Percentiles rank a stretch among this genome's conserved stretches.
Evolutionary conservation across 768 basidiomycete genomes (phyloP).

Genomic region (Plicaturopsis crispa): DNA sequence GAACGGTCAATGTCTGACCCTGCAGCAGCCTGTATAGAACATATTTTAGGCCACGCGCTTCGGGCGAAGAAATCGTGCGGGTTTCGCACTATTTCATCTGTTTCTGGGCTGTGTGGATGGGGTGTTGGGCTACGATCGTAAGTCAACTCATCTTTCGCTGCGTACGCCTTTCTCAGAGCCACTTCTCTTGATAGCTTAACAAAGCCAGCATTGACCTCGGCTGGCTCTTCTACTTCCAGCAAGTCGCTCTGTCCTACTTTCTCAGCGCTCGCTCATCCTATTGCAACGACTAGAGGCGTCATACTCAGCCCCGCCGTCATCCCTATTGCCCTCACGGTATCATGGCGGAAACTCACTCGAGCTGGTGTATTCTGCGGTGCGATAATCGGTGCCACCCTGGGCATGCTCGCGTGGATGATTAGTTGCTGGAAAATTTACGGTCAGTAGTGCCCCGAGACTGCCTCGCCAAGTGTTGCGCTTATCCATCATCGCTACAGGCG

Average conservation of each 20-base stretch:
- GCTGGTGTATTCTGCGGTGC: constrained; percentile 32
- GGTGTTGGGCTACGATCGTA: constrained; percentile 32
- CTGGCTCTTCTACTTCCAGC: constrained; percentile 45
- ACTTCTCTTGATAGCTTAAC: constrained; percentile 24
- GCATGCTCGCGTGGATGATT: constrained; percentile 45
- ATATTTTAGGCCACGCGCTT: constrained; percentile 28
- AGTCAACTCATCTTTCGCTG: constrained; percentile 1
- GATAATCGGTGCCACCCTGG: constrained; percentile 30
- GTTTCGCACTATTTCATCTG: constrained; percentile 32
- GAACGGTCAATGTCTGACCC: background rate
- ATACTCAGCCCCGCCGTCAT: constrained; percentile 43
- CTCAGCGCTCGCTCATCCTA: background rate
- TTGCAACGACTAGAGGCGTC: constrained; percentile 28
- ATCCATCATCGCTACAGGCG: constrained; percentile 13
- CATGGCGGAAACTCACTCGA: constrained; percentile 36
- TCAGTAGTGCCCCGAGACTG: constrained; percentile 10
- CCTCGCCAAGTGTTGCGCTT: background rate
- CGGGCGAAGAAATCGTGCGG: constrained; percentile 30
- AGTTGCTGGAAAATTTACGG: constrained; percentile 43
- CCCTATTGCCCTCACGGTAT: constrained; percentile 38
- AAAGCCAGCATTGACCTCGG: constrained; percentile 37
- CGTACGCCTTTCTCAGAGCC: background rate
- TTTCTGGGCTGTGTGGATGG: constrained; percentile 37
- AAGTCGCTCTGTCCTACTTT: constrained; percentile 13
- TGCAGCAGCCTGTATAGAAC: constrained; percentile 28